Evolutionary conservation across 495 filamentous ascomycete species (phyloP).

Genomic region (Penicillium antarcticum): DNA sequence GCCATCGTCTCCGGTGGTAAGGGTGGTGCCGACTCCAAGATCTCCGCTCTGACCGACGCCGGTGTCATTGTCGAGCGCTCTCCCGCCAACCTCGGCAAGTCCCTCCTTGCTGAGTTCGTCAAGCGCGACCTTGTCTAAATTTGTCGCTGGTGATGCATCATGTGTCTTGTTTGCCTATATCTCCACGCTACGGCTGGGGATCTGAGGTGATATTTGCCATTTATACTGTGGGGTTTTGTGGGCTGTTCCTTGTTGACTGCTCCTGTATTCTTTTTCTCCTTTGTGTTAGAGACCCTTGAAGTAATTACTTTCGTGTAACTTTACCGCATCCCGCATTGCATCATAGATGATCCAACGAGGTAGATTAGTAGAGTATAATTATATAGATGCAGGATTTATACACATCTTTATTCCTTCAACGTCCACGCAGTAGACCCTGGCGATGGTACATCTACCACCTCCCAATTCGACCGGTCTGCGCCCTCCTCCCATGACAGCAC

Average conservation of each 20-base stretch:
- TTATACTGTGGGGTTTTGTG: slow-evolving; percentile 20
- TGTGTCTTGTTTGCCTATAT: slow-evolving; percentile 16
- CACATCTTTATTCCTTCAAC: background rate
- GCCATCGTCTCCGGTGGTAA: slow-evolving; percentile 97
- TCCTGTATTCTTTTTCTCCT: slow-evolving; percentile 33
- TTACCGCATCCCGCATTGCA: slow-evolving; percentile 9
- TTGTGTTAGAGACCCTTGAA: slow-evolving; percentile 34
- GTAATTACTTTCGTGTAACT: slow-evolving; percentile 32
- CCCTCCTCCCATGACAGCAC: background rate
- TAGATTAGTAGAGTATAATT: too few relatives aligned
- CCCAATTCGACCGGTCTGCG: background rate
- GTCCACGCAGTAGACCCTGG: background rate
- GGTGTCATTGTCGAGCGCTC: slow-evolving; percentile 96
- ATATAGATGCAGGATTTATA: too few relatives aligned
- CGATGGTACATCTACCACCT: background rate
- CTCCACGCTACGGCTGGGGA: slow-evolving; percentile 12
- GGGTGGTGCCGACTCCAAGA: slow-evolving; percentile 97
- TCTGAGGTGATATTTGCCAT: slow-evolving; percentile 23
- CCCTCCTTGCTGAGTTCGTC: slow-evolving; percentile 90
- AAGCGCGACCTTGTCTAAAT: slow-evolving; percentile 88
- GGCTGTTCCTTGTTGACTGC: slow-evolving; percentile 19
- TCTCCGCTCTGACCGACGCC: slow-evolving; percentile 84
- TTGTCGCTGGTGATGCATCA: slow-evolving; percentile 13
- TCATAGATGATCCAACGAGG: slow-evolving; percentile 1
- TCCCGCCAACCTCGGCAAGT: slow-evolving; percentile 86